phyloP scores from a whole-genome alignment of 1,284 basidiomycete genomes.

The Grifola frondosa region DNA sequence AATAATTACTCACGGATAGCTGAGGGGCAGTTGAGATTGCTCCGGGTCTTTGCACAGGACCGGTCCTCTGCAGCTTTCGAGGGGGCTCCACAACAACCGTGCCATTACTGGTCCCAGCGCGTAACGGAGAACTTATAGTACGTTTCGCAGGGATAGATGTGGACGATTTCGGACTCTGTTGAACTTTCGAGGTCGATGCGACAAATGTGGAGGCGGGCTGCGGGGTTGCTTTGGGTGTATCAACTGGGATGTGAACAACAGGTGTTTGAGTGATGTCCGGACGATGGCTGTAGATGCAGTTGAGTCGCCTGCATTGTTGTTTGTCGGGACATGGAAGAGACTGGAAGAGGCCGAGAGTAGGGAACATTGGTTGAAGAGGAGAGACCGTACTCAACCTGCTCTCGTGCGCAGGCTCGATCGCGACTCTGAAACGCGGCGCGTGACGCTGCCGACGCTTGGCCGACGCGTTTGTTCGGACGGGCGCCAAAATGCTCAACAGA shows the following conservation, averaged over 20 bases:
- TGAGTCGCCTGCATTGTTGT: constrained; percentile 44
- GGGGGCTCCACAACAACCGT: constrained; percentile 46
- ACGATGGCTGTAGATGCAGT: constrained; percentile 68
- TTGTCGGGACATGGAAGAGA: constrained; percentile 62
- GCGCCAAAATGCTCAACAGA: not conserved
- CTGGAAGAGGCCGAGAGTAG: constrained; percentile 57
- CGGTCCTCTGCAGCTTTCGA: constrained; percentile 56
- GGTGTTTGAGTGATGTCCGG: constrained; percentile 37
- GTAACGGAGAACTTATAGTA: constrained; percentile 19
- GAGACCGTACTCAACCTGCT: not conserved
- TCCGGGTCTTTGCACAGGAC: constrained; percentile 38
- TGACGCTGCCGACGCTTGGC: not conserved
- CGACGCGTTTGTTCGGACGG: not conserved
- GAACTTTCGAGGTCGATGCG: constrained; percentile 13
- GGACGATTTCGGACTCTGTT: constrained; percentile 9
- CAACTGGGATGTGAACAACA: constrained; percentile 40
- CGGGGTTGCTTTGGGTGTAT: constrained; percentile 26
- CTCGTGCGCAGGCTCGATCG: not conserved
- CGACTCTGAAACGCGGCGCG: not conserved
- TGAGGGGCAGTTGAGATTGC: constrained; percentile 42
- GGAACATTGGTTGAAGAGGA: constrained; percentile 56
- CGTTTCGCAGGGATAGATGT: constrained; percentile 34
- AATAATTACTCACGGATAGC: constrained; percentile 35
- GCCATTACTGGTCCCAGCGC: constrained; percentile 16
- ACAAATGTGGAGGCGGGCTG: constrained; percentile 8